These are phyloP conservation scores for Orychophragmus violaceus DNA, from an alignment of 345 rosid species.

Conservation along the genomic window DNA sequence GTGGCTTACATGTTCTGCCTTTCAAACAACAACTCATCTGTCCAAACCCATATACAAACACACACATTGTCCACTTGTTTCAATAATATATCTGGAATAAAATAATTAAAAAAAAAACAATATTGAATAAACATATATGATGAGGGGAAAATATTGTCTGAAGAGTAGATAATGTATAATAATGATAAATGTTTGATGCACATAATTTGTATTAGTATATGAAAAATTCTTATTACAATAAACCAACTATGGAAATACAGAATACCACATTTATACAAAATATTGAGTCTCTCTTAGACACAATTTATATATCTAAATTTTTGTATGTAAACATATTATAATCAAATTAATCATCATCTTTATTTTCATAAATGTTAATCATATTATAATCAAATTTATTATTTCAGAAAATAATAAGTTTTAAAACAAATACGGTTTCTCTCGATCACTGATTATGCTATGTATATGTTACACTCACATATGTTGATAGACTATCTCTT, in stretches of 20 bases:
- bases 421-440: neutral
- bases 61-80: slow-evolving; percentile 1
- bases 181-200: neutral
- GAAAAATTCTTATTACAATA: neutral
- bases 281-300: neutral
- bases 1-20: slow-evolving; percentile 27
- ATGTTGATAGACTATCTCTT: neutral
- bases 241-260: neutral
- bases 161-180: neutral
- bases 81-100: neutral
- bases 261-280: neutral
- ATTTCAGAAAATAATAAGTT: neutral
- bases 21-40: slow-evolving; percentile 12
- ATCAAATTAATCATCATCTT: neutral
- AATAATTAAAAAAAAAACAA: neutral
- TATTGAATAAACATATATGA: neutral
- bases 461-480: neutral
- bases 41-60: slow-evolving; percentile 1
- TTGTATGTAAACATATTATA: no score
- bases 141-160: neutral
- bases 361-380: no score
- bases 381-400: no score
- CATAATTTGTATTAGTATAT: neutral
- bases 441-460: neutral
- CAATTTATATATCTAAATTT: neutral